Conservation (phyloP, 345 rosid genomes). For the Alliaria petiolata region DNA sequence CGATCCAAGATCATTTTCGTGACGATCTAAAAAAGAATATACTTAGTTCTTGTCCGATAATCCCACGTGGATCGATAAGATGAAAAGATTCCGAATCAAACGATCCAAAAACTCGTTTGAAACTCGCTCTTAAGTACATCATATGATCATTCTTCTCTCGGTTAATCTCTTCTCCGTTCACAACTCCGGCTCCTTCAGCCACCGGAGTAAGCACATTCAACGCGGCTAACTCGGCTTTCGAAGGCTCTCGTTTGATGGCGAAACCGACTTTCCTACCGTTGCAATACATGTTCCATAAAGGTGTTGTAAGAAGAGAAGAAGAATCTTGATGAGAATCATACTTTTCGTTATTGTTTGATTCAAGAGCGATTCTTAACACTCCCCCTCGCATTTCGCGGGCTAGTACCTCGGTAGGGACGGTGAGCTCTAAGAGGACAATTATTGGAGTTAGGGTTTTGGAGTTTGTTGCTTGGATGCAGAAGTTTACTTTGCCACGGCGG, state of each 20-base stretch:
- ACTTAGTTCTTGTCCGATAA: constrained; percentile 70
- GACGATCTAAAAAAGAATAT: constrained; percentile 54
- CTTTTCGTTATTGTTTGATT: constrained; percentile 24
- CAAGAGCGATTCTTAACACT: constrained; percentile 52
- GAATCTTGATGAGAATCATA: constrained; percentile 1
- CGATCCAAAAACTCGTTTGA: constrained; percentile 47
- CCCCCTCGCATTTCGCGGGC: constrained; percentile 73
- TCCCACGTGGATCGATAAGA: constrained; percentile 62
- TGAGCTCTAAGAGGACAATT: constrained; percentile 52
- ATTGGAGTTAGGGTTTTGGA: constrained; percentile 46
- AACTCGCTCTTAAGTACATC: constrained; percentile 61
- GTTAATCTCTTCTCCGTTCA: constrained; percentile 38
- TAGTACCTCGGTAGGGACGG: constrained; percentile 43
- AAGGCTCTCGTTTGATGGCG: constrained; percentile 54
- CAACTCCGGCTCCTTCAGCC: constrained; percentile 59
- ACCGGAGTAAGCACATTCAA: constrained; percentile 50
- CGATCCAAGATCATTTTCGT: not conserved
- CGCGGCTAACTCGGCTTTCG: constrained; percentile 43
- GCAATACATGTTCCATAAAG: constrained; percentile 63
- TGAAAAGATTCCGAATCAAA: constrained; percentile 63
- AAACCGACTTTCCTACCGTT: constrained; percentile 70
- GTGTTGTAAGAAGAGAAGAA: constrained; percentile 40
- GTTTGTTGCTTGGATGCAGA: constrained; percentile 54
- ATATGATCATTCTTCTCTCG: constrained; percentile 39
- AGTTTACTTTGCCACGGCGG: constrained; percentile 55